Conservation (phyloP, 768 basidiomycete genomes). For the Roridomyces roridus region DNA sequence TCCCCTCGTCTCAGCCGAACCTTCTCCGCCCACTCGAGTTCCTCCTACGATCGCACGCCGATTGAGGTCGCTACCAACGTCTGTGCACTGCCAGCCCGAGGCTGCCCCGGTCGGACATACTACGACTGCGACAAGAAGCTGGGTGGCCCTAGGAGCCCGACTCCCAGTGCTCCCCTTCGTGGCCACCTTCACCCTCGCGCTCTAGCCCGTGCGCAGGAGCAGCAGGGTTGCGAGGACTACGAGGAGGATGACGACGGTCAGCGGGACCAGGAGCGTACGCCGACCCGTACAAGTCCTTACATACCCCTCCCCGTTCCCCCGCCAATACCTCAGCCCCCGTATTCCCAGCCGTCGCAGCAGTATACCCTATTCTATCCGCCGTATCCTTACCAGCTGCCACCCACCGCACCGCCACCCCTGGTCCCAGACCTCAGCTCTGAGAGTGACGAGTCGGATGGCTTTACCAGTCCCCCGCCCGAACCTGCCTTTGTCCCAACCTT, state of each 20-base stretch:
- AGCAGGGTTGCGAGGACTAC: not conserved
- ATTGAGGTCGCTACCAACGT: constrained; percentile 75
- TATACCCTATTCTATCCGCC: not conserved
- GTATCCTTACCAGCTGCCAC: not conserved
- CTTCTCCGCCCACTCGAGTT: constrained; percentile 59
- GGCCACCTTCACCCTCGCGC: constrained; percentile 46
- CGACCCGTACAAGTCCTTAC: constrained; percentile 28
- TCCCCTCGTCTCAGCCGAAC: constrained; percentile 57
- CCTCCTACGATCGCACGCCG: constrained; percentile 79
- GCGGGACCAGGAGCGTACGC: constrained; percentile 33
- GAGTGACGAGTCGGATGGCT: constrained; percentile 70
- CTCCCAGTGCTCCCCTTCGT: constrained; percentile 19
- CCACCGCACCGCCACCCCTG: constrained; percentile 49
- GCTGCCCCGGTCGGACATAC: constrained; percentile 77
- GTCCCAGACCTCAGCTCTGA: constrained; percentile 68
- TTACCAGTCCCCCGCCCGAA: constrained; percentile 43
- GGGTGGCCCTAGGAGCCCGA: constrained; percentile 14
- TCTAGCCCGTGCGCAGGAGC: not conserved
- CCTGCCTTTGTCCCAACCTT: not conserved
- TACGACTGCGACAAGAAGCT: constrained; percentile 44
- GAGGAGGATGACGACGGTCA: constrained; percentile 25
- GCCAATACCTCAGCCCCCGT: constrained; percentile 17
- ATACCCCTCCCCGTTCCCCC: constrained; percentile 29
- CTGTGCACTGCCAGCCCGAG: constrained; percentile 80
- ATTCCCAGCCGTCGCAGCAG: not conserved